Evolutionary conservation across 345 rosid species (phyloP).

Genomic region (Eucalyptus marginata): DNA sequence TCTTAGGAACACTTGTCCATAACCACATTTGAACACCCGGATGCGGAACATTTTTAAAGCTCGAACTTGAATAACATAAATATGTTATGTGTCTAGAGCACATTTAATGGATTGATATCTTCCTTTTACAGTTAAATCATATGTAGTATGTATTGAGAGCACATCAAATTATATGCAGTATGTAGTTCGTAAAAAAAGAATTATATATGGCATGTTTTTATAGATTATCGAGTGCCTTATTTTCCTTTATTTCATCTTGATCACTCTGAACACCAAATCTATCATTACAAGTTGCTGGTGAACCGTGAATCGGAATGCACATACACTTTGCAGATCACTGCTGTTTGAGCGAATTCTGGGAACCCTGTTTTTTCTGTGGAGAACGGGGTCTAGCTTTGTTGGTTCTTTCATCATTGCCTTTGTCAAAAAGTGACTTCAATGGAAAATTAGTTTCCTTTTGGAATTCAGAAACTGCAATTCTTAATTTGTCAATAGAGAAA

Average conservation of each 20-base stretch:
- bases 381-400: neutral
- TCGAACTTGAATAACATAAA: neutral
- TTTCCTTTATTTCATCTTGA: neutral
- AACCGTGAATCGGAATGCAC: neutral
- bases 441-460: neutral
- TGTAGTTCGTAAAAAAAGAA: neutral
- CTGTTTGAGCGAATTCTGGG: neutral
- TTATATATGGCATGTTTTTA: neutral
- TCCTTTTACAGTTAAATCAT: neutral
- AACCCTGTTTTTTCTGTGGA: neutral
- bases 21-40: neutral
- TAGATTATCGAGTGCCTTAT: neutral
- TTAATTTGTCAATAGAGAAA: neutral
- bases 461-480: neutral
- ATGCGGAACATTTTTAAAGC: neutral
- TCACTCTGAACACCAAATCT: neutral
- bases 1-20: neutral
- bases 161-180: neutral
- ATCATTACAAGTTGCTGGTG: neutral
- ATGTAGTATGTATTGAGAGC: neutral
- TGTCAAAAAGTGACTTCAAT: neutral
- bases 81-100: neutral
- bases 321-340: neutral
- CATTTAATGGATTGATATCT: neutral
- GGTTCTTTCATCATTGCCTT: neutral